These are phyloP conservation scores for Ophiostoma pallidulum DNA, from an alignment of 2,329 filamentous ascomycete genomes.

Conservation along the genomic window DNA sequence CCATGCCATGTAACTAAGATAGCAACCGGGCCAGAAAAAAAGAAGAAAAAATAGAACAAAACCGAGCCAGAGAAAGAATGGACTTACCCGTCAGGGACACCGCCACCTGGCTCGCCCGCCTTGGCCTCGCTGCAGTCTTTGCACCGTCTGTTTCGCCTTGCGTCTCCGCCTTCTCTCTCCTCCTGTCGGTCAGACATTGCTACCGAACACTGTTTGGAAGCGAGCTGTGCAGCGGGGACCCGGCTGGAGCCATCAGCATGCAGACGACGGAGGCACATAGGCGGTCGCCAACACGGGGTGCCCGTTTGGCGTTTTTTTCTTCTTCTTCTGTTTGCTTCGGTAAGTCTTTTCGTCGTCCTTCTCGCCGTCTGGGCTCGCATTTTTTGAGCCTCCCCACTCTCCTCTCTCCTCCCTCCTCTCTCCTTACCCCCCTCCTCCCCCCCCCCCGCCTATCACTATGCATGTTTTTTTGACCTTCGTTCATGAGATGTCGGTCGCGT, in stretches of 20 bases:
- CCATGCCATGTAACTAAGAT: no score
- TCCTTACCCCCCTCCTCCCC: no score
- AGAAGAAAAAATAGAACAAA: constrained; percentile 4
- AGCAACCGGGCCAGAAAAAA: background rate
- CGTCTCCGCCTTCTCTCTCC: background rate
- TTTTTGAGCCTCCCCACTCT: no score
- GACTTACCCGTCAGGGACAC: no score
- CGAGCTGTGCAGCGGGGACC: background rate
- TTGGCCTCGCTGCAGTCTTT: no score
- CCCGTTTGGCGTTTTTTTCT: background rate
- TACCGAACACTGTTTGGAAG: background rate
- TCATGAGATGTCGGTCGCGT: background rate
- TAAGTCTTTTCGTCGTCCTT: background rate
- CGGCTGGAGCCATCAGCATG: no score
- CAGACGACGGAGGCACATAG: no score
- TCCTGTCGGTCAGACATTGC: background rate
- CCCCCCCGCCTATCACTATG: no score
- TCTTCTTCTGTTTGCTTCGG: background rate
- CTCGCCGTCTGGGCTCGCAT: no score
- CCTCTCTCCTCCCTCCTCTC: no score
- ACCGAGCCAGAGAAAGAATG: background rate
- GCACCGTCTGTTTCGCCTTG: background rate
- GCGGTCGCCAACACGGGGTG: no score
- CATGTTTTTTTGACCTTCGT: background rate
- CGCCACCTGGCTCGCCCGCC: no score